Evolutionary conservation across 225 moss, liverwort and hornwort species (phyloP), one percentile per base, ranked within the genome.

Genomic region (Polytrichum commune): DNA sequence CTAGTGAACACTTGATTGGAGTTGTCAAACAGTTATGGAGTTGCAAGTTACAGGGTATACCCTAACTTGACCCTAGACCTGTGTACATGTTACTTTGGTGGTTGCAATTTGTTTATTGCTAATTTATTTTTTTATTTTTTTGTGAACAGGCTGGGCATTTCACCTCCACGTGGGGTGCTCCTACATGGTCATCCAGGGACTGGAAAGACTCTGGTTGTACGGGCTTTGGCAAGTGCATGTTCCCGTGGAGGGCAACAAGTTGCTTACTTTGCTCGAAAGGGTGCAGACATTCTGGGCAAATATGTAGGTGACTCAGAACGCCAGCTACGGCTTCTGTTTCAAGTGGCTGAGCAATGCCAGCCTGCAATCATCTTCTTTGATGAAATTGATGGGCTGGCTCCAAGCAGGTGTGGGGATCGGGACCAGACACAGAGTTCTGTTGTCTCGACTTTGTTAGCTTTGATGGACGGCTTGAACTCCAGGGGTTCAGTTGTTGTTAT

Each of bases 331-430:
- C 85, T 93, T 29, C 83, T 93, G 32, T 93, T 93, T 69, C 92
- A 93, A 79, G 90, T 90, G 68, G 92, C 92, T 38, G 90, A 93
- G 81, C 86, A 90, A 63, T 84, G 86, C 62, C 92, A 93, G 72
- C 92, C 92, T 61, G 88, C 92, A 18, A 93, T 93, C 6, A 93
- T 93, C 26, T 93, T 93, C 70, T 93, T 93, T 68, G 92, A 93
- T 85, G 92, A 93, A 79, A 90, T 93, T 65, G 92, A 93, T 77
- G 92, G 92, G n/a, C 89, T 93, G 80, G 92, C 92, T 74, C 92
- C 92, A n/a, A 93, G 92, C 63, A 84, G 88, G 76, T 88, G 84
- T 77, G 92, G 88, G 74, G 88, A 90, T 65, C 86, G 90, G 65
- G 92, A 93, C 73, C 92, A 93, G 69, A 93, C 92, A 65, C 92